Evolutionary conservation across 805 yeast genomes (phyloP).

Genomic region (Spathaspora passalidarum): DNA sequence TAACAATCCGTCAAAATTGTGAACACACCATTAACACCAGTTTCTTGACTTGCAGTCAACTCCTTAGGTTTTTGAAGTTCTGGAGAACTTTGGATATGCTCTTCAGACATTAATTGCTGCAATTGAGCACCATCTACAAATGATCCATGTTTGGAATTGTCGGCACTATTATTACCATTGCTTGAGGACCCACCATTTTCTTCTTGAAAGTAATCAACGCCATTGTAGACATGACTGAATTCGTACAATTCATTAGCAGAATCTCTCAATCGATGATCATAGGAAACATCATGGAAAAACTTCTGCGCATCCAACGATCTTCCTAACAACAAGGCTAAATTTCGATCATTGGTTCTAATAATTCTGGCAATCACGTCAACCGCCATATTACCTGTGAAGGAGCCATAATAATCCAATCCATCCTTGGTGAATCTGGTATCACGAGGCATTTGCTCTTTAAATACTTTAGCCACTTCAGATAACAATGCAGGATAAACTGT

Average conservation of each 20-base stretch:
- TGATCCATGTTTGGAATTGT: constrained; percentile 2
- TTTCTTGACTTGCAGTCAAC: constrained; percentile 16
- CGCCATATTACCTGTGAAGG: constrained; percentile 92
- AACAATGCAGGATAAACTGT: constrained; percentile 85
- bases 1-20: constrained; percentile 92
- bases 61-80: constrained; percentile 5
- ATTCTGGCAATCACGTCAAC: constrained; percentile 86
- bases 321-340: constrained; percentile 83
- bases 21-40: constrained; percentile 83
- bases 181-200: constrained; percentile 10
- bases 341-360: constrained; percentile 86
- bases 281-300: constrained; percentile 91
- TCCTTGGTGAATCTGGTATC: constrained; percentile 81
- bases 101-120: neutral
- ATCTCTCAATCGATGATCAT: constrained; percentile 89
- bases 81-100: neutral
- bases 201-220: constrained; percentile 40
- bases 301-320: constrained; percentile 92
- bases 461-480: constrained; percentile 77
- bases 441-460: constrained; percentile 59
- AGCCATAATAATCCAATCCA: constrained; percentile 86
- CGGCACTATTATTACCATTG: constrained; percentile 17
- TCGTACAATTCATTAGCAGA: constrained; percentile 85
- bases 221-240: constrained; percentile 57
- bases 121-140: neutral